A percentile compares a stretch with the other conserved stretches of the same genome.
phyloP scores from a whole-genome alignment of 345 rosid species.

The Ricinus communis region DNA sequence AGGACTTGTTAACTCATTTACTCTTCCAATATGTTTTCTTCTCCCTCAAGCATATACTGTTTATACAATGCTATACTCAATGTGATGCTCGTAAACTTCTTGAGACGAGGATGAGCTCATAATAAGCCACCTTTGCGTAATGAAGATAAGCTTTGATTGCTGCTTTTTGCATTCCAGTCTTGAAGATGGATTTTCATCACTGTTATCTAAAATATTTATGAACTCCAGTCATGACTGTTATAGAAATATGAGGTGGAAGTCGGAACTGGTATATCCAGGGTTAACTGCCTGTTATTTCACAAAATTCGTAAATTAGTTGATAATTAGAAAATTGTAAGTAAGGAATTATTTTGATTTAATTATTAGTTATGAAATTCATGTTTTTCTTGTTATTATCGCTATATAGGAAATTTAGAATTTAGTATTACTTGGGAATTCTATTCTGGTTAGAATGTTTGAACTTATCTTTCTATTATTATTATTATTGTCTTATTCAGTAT shows the following conservation, averaged over 20 bases:
- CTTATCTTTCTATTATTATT: too few species aligned
- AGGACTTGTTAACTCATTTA: constrained; percentile 29
- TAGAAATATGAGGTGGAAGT: neutral
- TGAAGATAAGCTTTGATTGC: neutral
- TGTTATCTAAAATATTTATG: neutral
- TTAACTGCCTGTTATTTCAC: neutral
- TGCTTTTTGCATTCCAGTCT: constrained; percentile 5
- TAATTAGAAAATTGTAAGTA: too few species aligned
- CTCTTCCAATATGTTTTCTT: constrained; percentile 3
- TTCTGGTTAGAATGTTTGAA: too few species aligned
- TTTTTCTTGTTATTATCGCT: too few species aligned
- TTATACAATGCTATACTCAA: neutral
- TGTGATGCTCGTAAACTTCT: neutral
- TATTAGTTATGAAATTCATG: too few species aligned
- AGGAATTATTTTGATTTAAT: too few species aligned
- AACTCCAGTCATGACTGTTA: neutral
- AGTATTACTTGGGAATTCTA: too few species aligned
- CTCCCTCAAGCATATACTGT: neutral
- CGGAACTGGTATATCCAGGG: neutral
- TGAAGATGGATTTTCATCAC: neutral
- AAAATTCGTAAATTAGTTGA: constrained; percentile 3
- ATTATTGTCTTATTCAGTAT: too few species aligned
- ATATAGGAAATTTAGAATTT: too few species aligned
- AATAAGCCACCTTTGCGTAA: neutral
- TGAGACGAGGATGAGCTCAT: neutral